Evolutionary conservation across 2,329 filamentous ascomycete genomes (phyloP), one percentile per base, ranked within the genome.

Genomic region (Plenodomus biglobosus): DNA sequence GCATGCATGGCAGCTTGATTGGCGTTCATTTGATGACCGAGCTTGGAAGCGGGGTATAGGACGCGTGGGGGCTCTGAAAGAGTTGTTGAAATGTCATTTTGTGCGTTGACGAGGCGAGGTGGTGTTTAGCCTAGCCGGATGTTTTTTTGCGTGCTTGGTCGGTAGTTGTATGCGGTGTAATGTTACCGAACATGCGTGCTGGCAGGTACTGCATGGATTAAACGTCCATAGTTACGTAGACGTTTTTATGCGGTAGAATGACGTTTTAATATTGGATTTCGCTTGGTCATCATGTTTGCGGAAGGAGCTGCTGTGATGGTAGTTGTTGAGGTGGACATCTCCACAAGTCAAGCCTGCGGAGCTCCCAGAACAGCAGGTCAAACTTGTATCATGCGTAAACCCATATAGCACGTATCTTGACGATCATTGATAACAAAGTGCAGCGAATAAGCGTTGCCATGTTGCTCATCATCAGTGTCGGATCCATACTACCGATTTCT

Each of bases 41-140:
- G 40, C 58, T 60, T 59, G 61, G 62, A 53, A 52, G 53, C 56
- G 55, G 56, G 53, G 54, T 52, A 48, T 37, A 54, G 45, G 8
- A 11, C 40, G 40, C 22, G 18, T 42, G 41, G 40, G 20, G 32
- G 36, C 27, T 32, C 27, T 32, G 13, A 15, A 11, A 8, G 13
- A 10, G 27, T 6, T 15, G 11, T 3, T 32, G 27, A 32, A 15
- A 11, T 32, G 7, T 32, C 6, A 8, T 24, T 32, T 15, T 32
- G 27, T 24, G 22, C 6, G 13, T 32, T 15, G 27, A 32, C 27
- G 27, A n/a, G 21, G 38, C 22, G 32, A 16, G 13, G 8, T 38
- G 17, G 40, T 19, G 34, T 43, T 50, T 46, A 46, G 27, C 48
- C 43, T 46, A 46, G 27, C 48, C 43, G 48, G 37, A 36, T 11